phyloP scores from a whole-genome alignment of 148 eudicot species.

The Chenopodium formosanum region DNA sequence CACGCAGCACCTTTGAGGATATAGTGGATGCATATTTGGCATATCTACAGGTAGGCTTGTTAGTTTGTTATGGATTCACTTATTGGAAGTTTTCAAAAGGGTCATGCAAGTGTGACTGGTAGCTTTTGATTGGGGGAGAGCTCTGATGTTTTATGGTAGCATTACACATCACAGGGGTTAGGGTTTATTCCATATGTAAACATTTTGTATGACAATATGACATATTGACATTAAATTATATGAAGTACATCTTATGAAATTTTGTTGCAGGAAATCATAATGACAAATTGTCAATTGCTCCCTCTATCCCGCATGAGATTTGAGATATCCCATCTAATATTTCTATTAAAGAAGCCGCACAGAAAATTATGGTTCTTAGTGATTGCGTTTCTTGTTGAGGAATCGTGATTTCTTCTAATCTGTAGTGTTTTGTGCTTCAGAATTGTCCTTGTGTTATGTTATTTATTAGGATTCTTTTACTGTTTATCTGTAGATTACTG shows the following conservation, averaged over 20 bases:
- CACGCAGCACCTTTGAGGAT: conserved; percentile 72
- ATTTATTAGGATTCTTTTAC: conserved; percentile 4
- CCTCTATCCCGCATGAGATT: neutral
- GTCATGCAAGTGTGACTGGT: neutral
- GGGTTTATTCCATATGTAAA: neutral
- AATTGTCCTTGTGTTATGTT: neutral
- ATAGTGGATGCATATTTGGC: conserved; percentile 93
- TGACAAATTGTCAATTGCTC: neutral
- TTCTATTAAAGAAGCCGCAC: neutral
- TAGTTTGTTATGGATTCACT: neutral
- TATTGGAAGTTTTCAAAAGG: neutral
- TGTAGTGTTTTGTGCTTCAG: neutral
- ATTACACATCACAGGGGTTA: neutral
- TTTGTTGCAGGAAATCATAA: neutral
- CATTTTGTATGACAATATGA: neutral
- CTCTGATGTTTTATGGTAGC: neutral
- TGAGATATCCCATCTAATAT: neutral
- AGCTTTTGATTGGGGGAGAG: neutral
- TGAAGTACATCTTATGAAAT: neutral
- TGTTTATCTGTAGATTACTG: conserved; percentile 58
- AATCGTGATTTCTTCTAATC: neutral
- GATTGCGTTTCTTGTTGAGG: neutral
- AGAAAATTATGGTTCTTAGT: neutral
- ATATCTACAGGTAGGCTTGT: conserved; percentile 66
- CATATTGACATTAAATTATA: neutral